phyloP scores from a whole-genome alignment of 176 grass and related monocot species.

The Tillandsia leiboldiana region DNA sequence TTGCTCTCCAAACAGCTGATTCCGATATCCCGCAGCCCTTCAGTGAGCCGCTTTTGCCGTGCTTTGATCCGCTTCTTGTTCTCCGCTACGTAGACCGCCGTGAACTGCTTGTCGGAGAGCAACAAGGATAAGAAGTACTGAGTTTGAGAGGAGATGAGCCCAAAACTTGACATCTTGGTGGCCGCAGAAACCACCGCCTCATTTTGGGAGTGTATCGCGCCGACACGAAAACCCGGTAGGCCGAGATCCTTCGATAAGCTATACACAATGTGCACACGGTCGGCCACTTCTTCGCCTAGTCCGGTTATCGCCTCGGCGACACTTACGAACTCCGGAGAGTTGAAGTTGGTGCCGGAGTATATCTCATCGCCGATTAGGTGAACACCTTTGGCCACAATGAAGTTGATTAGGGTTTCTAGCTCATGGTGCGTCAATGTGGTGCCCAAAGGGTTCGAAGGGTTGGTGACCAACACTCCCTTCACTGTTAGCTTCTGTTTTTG shows the following conservation, averaged over 20 bases:
- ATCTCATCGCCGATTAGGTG: constrained; percentile 95
- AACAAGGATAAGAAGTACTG: constrained; percentile 63
- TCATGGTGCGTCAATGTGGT: constrained; percentile 37
- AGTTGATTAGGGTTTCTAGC: constrained; percentile 48
- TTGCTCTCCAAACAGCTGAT: constrained; percentile 48
- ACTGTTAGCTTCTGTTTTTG: constrained; percentile 48
- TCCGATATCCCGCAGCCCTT: constrained; percentile 32
- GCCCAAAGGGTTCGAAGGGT: constrained; percentile 93
- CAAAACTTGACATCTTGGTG: constrained; percentile 99
- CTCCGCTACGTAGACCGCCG: constrained; percentile 37
- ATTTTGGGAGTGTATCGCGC: constrained; percentile 80
- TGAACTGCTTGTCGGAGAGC: constrained; percentile 55
- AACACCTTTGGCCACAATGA: constrained; percentile 53
- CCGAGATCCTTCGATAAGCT: constrained; percentile 96
- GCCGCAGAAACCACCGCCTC: constrained; percentile 55
- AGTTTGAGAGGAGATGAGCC: constrained; percentile 83
- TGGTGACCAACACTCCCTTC: constrained; percentile 82
- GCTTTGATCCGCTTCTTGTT: constrained; percentile 58
- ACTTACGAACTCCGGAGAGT: constrained; percentile 53
- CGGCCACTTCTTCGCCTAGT: background rate
- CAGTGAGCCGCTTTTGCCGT: constrained; percentile 46
- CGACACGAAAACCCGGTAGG: constrained; percentile 81
- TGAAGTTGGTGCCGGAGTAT: constrained; percentile 75
- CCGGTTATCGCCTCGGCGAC: constrained; percentile 46
- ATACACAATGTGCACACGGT: constrained; percentile 70